Evolutionary conservation across 2,329 filamentous ascomycete genomes (phyloP), one percentile per base, ranked within the genome.

Genomic region (Stagonosporopsis tanaceti): DNA sequence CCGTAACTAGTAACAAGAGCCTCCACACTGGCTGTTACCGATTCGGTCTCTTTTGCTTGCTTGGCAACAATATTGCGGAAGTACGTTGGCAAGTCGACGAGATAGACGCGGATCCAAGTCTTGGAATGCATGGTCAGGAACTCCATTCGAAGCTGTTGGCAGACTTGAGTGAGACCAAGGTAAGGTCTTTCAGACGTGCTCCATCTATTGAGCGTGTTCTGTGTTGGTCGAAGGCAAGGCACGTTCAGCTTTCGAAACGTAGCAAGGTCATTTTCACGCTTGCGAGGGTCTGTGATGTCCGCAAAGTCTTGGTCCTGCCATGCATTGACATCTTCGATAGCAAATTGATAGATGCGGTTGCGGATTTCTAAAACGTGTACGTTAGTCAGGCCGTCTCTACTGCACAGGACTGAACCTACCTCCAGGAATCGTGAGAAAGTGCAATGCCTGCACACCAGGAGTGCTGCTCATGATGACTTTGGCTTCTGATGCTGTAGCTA

Each of bases 121-220:
- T 17, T 42, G 4, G 24, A 28, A 24, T 27, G 22, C 12, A 42
- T 12, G 15, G 6, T 14, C 14, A 27, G 15, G 15, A n/a, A 27
- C 40, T 42, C 40, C n/a, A 24, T n/a, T 25, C 40, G 40, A 42
- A 42, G 40, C 24, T 42, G 40, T 28, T 15, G 40, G 25, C 40
- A 42, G 40, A 27, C 25, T 27, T 42, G 40, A 42, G 40, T 42
- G 24, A 42, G 40, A n/a, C 40, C 40, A 42, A 42, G 40, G n/a
- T 42, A 42, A 7, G 24, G 11, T 17, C 40, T n/a, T 27, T 42
- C 28, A 24, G 25, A 14, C 12, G 12, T 15, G 6, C 7, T 9
- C 24, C 15, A 17, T 6, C 15, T 4, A 1, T n/a, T 28, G 6
- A n/a, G 4, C 4, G 25, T n/a, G 12, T 6, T 27, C 1, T 4